Evolutionary conservation across 106 monocot species (phyloP), one percentile per base, ranked within the genome.

Genomic region (Agapanthus africanus): DNA sequence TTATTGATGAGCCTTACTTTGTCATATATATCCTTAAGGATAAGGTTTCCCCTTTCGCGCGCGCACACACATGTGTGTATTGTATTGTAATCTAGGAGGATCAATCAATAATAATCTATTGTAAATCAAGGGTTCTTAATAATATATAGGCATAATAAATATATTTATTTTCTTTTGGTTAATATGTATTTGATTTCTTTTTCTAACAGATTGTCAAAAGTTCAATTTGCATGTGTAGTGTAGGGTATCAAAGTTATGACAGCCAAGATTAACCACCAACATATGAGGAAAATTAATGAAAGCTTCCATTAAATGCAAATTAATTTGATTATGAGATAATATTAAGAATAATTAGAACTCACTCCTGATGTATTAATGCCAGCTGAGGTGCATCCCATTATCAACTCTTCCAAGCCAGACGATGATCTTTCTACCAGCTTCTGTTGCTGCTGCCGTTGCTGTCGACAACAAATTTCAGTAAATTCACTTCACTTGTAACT

Each of bases 381-480:
- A 0, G 76, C 16, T 46, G 93, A 79, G 68, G 83, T 89, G 86
- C 88, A 93, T 44, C 93, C 77, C 88, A 84, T 89, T 65, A 93
- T 93, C 71, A 93, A 32, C 35, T 93, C 93, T 74, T 93, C 93
- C 28, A 93, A 74, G 13, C 88, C 88, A 52, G 88, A 59, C 39
- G 77, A 60, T 34, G 93, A 79, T 50, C 88, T 81, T 26, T 81
- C 75, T 30, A 75, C 79, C 77, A 86, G 34, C 73, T 93, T 82
- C 25, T 86, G 83, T 14, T 81, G 84, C 13, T 81, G 75, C 18
- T 82, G 76, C 2, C 78, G 80, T 8, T 70, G 75, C 30, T 65
- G 59, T 37, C n/a, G n/a, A 47, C 46, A 47, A 47, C 13, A 47
- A 15, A 47, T 15, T n/a, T n/a, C n/a, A n/a, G n/a, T 47, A 47